Evolutionary conservation across 352 stramenopile species (phyloP).

Genomic region (Globisporangium perplexum): DNA sequence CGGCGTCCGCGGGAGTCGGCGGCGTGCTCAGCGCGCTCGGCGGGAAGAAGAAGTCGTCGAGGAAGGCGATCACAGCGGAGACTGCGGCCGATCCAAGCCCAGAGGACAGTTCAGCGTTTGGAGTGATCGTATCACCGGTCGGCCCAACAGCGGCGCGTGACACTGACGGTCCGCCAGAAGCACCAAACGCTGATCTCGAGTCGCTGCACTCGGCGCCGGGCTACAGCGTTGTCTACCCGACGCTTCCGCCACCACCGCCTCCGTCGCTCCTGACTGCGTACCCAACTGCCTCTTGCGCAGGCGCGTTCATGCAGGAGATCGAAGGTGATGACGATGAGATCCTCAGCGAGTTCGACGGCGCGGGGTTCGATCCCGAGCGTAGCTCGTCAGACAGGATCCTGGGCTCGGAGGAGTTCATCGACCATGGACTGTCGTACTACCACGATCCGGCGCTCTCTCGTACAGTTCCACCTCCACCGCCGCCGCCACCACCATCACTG

Average conservation of each 20-base stretch:
- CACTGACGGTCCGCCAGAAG: background rate
- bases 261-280: constrained; percentile 6
- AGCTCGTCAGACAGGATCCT: constrained; percentile 9
- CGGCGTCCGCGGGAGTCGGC: too few species aligned
- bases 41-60: constrained; percentile 7
- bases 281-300: constrained; percentile 5
- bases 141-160: background rate
- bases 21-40: constrained; percentile 5
- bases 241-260: constrained; percentile 8
- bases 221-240: background rate
- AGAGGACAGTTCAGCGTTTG: background rate
- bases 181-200: background rate
- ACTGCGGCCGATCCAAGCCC: background rate
- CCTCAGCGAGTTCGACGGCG: constrained; percentile 9
- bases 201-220: background rate
- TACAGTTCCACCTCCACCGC: constrained; percentile 16
- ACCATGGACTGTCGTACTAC: constrained; percentile 57
- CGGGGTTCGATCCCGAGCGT: constrained; percentile 18
- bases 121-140: background rate
- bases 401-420: constrained; percentile 26
- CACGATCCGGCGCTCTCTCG: constrained; percentile 15
- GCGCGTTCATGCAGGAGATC: constrained; percentile 67
- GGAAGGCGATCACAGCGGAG: constrained; percentile 11
- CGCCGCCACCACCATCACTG: constrained; percentile 16
- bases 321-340: constrained; percentile 38